Base-by-base conservation (phyloP, 1,284 basidiomycete genomes). In the Trichosporon inkin region DNA sequence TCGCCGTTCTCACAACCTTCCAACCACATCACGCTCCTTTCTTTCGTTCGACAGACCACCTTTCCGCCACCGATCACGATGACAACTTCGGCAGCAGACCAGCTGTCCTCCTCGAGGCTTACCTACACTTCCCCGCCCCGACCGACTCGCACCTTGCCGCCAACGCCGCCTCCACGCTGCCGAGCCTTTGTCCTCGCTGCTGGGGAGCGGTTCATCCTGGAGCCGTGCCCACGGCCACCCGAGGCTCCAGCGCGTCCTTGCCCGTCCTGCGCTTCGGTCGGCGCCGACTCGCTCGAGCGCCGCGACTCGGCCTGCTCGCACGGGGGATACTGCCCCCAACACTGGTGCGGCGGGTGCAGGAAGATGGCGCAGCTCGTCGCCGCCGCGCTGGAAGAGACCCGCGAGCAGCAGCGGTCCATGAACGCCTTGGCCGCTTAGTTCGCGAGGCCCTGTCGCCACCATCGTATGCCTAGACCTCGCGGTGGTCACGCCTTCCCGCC, bases 331-430 rank as follows among this genome's bases (percentile, higher is more conserved):
- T 54, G 53, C 24, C 13, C 22, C 13, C 20, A 20, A 11, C 53
- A 54, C 37, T 54, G 53, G 53, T 54, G 53, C 37, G 53, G 53
- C 10, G 53, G 53, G 22, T 54, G 53, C 35, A 54, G 39, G 53
- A 49, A 32, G 44, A 49, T 49, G 44, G 22, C 44, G 24, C 44
- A 49, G 44, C 44, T 49, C 13, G 44, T 49, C 16, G 44, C 44
- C 22, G 44, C 44, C 2, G 44, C 44, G 13, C 22, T 49, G 16
- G 44, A 49, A 22, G 44, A 49, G 44, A 28, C 22, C 14, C 22
- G 41, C 28, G 8, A 32, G 24, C 17, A 24, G 11, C 16, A n/a
- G 14, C 14, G 44, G 24, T 28, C 22, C 44, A 16, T 16, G 24
- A 49, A 22, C 11, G 14, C 44, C 14, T 22, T 49, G 22, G 13